Base-by-base conservation (phyloP, 2,329 filamentous ascomycete genomes). In the Cryphonectria carpinicola region DNA sequence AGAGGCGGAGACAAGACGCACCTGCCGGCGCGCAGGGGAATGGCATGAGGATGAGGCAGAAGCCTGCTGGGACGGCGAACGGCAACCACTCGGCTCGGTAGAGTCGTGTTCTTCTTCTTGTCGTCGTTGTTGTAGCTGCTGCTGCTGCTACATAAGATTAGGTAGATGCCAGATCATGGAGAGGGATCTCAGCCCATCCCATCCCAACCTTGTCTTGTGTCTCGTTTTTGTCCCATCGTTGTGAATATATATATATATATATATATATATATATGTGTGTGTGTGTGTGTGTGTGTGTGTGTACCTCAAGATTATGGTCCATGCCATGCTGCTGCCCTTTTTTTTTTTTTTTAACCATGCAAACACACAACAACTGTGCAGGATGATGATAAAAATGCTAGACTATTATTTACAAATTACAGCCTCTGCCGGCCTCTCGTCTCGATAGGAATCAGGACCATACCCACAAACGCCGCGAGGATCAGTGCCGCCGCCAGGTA, bases 391-490 rank as follows among this genome's bases (percentile, higher is more conserved):
- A 22, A 8, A 8, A 63, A 52, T 11, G 35, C 22, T 25, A 32
- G 11, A 8, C 67, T 2, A n/a, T 3, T 78, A n/a, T 3, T 78
- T 77, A 90, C 63, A 19, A n/a, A 6, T 77, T 77, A 90, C 63
- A 90, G 77, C 60, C 87, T 83, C 77, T 89, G 87, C 72, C 85
- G 83, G 10, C 88, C 88, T 71, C 87, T 81, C 35, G 88, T 90
- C 81, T 91, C 89, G 70, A 91, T 89, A 1, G 88, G 88, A 70
- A 91, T 87, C 73, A 88, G 75, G 58, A 87, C 84, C 80, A 90
- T 89, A 32, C 82, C 87, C 35, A 88, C 81, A 78, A 90, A 90
- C 0, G 89, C 87, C 4, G 84, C 82, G 61, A 90, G 76, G 65
- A 90, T 89, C 71, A 90, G 78, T 13, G 80, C 81, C 0, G 84